A percentile compares a stretch with the other conserved stretches of the same genome.
Evolutionary conservation across 2,329 filamentous ascomycete species (phyloP).

Genomic region (Gnomoniopsis sp.): DNA sequence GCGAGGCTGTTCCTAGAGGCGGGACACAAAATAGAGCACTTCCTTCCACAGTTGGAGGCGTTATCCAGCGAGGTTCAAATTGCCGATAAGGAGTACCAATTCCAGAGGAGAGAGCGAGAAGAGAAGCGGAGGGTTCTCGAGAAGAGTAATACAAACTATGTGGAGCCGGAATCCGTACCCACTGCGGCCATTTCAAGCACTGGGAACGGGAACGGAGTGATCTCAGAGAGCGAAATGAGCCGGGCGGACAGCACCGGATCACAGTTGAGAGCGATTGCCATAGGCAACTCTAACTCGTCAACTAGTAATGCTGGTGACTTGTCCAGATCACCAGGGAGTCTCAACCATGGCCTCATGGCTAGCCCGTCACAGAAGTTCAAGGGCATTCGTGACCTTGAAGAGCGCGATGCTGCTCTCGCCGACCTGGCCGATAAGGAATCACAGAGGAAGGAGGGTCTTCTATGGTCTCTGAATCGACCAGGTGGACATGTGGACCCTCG

Average conservation of each 20-base stretch:
- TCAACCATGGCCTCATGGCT: constrained; percentile 40
- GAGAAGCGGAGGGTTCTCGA: constrained; percentile 89
- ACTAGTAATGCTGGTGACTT: constrained; percentile 37
- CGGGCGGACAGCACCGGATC: constrained; percentile 73
- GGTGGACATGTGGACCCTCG: constrained; percentile 94
- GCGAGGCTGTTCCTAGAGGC: constrained; percentile 77
- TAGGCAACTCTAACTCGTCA: constrained; percentile 38
- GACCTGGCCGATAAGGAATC: constrained; percentile 52
- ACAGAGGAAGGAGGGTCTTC: constrained; percentile 85
- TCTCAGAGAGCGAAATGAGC: constrained; percentile 66
- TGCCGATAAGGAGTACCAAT: constrained; percentile 94
- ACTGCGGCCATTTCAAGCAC: constrained; percentile 20
- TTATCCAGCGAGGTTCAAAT: constrained; percentile 84
- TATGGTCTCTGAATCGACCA: constrained; percentile 92
- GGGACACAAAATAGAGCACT: constrained; percentile 80
- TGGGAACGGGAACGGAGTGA: constrained; percentile 46
- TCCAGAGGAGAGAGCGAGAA: constrained; percentile 90
- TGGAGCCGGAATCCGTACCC: constrained; percentile 60
- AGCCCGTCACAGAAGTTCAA: constrained; percentile 71
- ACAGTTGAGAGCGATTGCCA: constrained; percentile 53
- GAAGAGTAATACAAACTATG: constrained; percentile 74
- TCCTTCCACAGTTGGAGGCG: constrained; percentile 87
- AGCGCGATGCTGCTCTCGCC: constrained; percentile 62
- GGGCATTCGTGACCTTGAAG: constrained; percentile 88
- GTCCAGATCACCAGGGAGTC: constrained; percentile 55